Conservation (phyloP, 768 basidiomycete genomes). For the Panus rudis region DNA sequence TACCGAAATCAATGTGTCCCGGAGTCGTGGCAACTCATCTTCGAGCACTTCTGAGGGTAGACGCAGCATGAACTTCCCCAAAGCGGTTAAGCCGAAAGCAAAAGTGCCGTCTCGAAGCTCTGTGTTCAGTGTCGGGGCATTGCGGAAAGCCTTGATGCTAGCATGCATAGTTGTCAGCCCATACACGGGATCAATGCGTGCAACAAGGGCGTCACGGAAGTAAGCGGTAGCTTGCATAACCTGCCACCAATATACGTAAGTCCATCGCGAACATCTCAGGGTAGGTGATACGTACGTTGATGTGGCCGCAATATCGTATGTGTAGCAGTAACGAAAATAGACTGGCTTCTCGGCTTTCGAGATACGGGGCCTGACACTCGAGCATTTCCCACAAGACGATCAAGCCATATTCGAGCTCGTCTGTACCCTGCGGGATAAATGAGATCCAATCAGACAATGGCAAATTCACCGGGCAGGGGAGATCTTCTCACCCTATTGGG, state of each 20-base stretch:
- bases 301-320: conserved; percentile 65
- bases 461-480: conserved; percentile 9
- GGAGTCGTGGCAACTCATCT: conserved; percentile 77
- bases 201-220: conserved; percentile 68
- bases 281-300: conserved; percentile 53
- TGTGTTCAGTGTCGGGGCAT: conserved; percentile 41
- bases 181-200: conserved; percentile 74
- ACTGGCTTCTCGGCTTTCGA: conserved; percentile 78
- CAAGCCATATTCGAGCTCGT: conserved; percentile 69
- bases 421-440: conserved; percentile 42
- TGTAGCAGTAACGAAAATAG: conserved; percentile 65
- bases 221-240: conserved; percentile 78
- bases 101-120: conserved; percentile 60
- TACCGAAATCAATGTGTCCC: conserved; percentile 62
- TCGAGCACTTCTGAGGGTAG: conserved; percentile 80
- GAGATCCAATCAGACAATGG: too few relatives aligned
- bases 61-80: conserved; percentile 77
- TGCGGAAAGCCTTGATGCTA: conserved; percentile 57
- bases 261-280: too few relatives aligned
- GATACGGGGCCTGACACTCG: conserved; percentile 59
- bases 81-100: conserved; percentile 77
- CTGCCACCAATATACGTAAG: conserved; percentile 28
- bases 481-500: conserved; percentile 51
- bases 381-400: conserved; percentile 82
- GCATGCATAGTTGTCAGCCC: conserved; percentile 80